Base-by-base conservation (phyloP, 2,329 filamentous ascomycete species). In the Aspergillus ochraceus region DNA sequence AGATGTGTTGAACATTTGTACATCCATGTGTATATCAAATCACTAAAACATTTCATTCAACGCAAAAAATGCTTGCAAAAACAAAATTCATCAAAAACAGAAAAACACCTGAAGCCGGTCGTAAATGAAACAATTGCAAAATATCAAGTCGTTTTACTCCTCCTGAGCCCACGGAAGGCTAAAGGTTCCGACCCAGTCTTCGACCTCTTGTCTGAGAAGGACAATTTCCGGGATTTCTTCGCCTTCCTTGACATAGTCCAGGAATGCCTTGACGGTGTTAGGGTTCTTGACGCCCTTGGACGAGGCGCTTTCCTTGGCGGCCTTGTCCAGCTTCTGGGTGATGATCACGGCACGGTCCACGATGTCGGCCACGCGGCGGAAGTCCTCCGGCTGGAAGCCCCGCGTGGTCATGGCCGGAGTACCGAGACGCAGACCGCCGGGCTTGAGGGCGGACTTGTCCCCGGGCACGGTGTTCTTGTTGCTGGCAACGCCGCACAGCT, bases 381-480 rank as follows among this genome's bases (percentile, higher is more conserved):
- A 99, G 78, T 99, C 95, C 57, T 89, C 87, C 70, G 93, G 88
- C 67, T 84, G 86, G 76, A 99, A 94, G n/a, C 94, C 95, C 62
- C 95, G 88, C 19, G 92, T 97, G 22, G 95, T 98, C 95, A 99
- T 99, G 68, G 95, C 95, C 0, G 95, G 95, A 0, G 94, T 95
- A 58, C 95, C 95, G 80, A 99, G 93, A 66, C 95, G 89, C 65
- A 99, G 84, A 64, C 95, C 95, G 66, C 94, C 94, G 14, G 95
- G 95, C 65, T 94, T 91, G 72, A 99, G 86, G 1, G 95, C 95
- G 0, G 92, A 97, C 74, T 89, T 91, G 79, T 99, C 95, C 49
- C 94, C 95, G 1, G 95, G 95, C 0, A 97, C 94, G 8, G 95
- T 97, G 81, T 99, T 99, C 85, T 99, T 99, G 84, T 99, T 99